These are phyloP conservation scores for Stagonosporopsis tanaceti DNA, from an alignment of 2,329 filamentous ascomycete genomes.

Conservation along the genomic window DNA sequence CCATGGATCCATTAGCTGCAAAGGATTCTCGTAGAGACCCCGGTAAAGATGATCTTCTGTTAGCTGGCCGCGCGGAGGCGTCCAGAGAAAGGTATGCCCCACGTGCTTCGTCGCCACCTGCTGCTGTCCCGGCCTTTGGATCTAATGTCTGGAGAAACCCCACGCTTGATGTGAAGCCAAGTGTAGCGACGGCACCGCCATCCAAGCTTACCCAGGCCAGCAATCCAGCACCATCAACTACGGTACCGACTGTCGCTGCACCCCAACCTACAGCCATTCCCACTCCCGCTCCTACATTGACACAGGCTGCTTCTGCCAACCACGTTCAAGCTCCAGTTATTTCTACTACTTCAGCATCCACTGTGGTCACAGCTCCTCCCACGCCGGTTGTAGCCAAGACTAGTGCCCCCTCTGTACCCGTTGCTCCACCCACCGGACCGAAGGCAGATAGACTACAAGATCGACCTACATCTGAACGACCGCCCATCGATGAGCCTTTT, in stretches of 20 bases:
- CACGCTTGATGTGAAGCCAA: constrained; percentile 45
- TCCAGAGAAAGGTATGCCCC: constrained; percentile 57
- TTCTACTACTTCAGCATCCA: constrained; percentile 20
- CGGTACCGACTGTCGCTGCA: constrained; percentile 34
- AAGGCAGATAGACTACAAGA: constrained; percentile 49
- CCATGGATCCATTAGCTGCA: constrained; percentile 41
- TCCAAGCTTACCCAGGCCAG: constrained; percentile 38
- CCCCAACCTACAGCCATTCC: not conserved
- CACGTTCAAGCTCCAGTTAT: not conserved
- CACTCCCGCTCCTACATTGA: constrained; percentile 39
- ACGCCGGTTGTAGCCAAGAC: constrained; percentile 34
- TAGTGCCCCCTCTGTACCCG: constrained; percentile 19
- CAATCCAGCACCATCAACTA: constrained; percentile 24
- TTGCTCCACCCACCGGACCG: constrained; percentile 51
- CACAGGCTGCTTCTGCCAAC: constrained; percentile 30
- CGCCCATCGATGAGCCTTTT: constrained; percentile 25
- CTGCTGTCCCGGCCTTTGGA: constrained; percentile 65
- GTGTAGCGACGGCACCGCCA: constrained; percentile 30
- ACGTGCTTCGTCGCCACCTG: constrained; percentile 61
- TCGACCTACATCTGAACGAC: constrained; percentile 38
- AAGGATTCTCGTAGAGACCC: constrained; percentile 51
- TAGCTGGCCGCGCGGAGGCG: constrained; percentile 56
- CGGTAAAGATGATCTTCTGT: constrained; percentile 55
- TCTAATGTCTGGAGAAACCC: constrained; percentile 55
- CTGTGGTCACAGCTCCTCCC: constrained; percentile 33